These are phyloP conservation scores for Hyaloscypha hepaticicola DNA, from an alignment of 495 filamentous ascomycete genomes.

Conservation along the genomic window DNA sequence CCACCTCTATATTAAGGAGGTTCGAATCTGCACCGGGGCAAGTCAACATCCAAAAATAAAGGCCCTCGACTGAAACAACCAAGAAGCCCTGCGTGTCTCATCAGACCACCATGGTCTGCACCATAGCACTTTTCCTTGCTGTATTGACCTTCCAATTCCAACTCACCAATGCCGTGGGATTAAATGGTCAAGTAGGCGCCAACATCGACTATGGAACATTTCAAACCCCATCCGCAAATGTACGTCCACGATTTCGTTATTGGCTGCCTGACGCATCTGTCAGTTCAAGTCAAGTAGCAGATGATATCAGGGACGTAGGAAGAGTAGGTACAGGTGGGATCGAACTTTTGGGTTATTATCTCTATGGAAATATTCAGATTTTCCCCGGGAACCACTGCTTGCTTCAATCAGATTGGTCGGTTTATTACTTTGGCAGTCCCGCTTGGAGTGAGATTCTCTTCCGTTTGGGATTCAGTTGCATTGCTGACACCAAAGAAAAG, in stretches of 20 bases:
- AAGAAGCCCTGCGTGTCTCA: background rate
- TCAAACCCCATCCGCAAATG: conserved; percentile 3
- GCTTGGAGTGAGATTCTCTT: conserved; percentile 41
- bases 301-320: conserved; percentile 39
- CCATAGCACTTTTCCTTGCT: background rate
- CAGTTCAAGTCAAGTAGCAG: conserved; percentile 29
- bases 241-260: conserved; percentile 20
- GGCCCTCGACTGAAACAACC: background rate
- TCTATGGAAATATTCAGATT: conserved; percentile 35
- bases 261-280: conserved; percentile 45
- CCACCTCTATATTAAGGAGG: background rate
- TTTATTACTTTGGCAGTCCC: conserved; percentile 47
- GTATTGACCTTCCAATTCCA: background rate
- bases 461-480: background rate
- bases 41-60: background rate
- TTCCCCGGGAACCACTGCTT: background rate
- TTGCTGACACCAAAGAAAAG: background rate
- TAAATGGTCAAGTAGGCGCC: background rate
- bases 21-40: background rate
- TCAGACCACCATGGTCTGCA: background rate
- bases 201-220: conserved; percentile 10
- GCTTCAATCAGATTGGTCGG: conserved; percentile 36
- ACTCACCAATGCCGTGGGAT: background rate
- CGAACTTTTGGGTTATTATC: conserved; percentile 44
- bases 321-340: conserved; percentile 42